Evolutionary conservation across 1,284 basidiomycete genomes (phyloP), one percentile per base, ranked within the genome.

Genomic region (Ceratobasidium theobromae): DNA sequence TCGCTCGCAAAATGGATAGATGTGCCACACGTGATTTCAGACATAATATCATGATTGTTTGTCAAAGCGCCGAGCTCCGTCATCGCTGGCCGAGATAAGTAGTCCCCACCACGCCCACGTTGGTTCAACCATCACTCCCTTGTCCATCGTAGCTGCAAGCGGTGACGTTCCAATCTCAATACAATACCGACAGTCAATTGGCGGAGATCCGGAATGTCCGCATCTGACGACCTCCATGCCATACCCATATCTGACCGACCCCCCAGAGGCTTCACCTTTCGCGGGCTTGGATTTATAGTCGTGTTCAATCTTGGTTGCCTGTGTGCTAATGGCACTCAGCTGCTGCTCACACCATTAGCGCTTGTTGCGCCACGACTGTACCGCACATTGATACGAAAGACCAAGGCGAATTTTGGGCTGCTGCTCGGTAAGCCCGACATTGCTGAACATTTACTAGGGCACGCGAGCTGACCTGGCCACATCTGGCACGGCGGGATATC

Each of bases 331-430:
- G 79, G 76, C 33, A 84, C 85, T 33, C 93, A 95, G 76, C 71
- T 84, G 21, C 79, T 91, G 71, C 75, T 93, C 38, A 76, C 88
- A 21, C 87, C 88, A 1, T 76, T 93, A 49, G 79, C 33, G 70
- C 75, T 68, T 66, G 79, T 75, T 76, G 76, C 83, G 21, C 76
- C 75, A 68, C 77, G 75, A 25, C 73, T 85, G 46, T 93, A 91
- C 73, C 81, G 87, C 46, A 77, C 82, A 57, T 86, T 86, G 1
- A 85, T 94, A 52, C 82, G 86, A 23, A 88, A 88, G 74, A 91
- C 89, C 55, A 95, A 95, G 76, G 90, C 89, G 33, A 82, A 87
- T 14, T 94, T 94, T 76, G 90, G 86, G 8, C 79, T 81, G 69
- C 79, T 94, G 27, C 75, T 89, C 65, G 82, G 93, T 92, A 73